These are phyloP conservation scores for Linnemannia schmuckeri DNA, from an alignment of 192 early-diverging fungal genomes.

Conservation along the genomic window DNA sequence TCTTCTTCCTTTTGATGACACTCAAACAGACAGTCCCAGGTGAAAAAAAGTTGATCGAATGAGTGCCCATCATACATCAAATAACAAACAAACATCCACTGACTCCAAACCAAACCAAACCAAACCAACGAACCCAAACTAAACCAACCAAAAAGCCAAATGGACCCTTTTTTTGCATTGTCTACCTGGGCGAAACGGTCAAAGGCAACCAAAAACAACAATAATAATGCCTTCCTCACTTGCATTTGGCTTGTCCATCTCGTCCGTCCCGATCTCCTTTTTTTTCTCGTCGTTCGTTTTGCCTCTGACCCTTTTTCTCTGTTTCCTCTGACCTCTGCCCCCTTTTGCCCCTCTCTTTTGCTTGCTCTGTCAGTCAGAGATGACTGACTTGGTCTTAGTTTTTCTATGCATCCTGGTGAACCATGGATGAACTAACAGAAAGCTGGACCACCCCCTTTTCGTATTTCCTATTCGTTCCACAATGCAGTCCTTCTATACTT, in stretches of 20 bases:
- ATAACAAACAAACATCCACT: background rate
- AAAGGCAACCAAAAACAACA: background rate
- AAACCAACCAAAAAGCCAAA: background rate
- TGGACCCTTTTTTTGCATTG: background rate
- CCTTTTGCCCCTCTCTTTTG: constrained; percentile 8
- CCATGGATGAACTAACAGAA: background rate
- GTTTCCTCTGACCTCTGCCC: background rate
- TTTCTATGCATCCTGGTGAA: background rate
- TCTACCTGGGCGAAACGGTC: constrained; percentile 1
- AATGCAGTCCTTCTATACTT: background rate
- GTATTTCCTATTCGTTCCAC: background rate
- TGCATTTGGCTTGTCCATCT: background rate
- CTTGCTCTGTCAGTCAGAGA: background rate
- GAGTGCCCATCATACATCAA: background rate
- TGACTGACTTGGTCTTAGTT: background rate
- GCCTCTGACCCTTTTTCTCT: background rate
- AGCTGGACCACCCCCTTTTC: background rate
- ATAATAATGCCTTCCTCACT: background rate
- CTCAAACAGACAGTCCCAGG: background rate
- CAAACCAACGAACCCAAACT: background rate
- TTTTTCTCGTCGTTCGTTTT: background rate
- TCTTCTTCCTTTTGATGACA: background rate
- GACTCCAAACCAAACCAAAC: background rate
- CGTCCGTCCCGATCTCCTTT: background rate
- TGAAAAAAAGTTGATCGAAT: background rate